Evolutionary conservation across 1,284 basidiomycete species (phyloP).

Genomic region (Ceratobasidium sp.): DNA sequence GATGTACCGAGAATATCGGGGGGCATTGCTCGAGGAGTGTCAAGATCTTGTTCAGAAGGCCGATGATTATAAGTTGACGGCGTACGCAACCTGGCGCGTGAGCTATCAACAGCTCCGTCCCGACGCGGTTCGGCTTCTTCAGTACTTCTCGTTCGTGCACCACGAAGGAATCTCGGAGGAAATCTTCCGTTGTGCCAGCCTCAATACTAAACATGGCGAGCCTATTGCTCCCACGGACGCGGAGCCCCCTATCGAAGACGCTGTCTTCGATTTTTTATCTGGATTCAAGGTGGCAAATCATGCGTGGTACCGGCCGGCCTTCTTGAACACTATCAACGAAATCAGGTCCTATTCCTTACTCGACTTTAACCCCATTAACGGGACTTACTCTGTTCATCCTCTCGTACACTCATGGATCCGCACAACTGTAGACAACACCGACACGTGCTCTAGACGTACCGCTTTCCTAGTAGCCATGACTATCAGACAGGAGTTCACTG

Average conservation of each 20-base stretch:
- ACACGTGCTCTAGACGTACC: neutral
- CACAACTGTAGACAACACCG: neutral
- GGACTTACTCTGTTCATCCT: conserved; percentile 8
- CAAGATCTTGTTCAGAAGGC: neutral
- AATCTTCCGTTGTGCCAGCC: conserved; percentile 16
- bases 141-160: conserved; percentile 19
- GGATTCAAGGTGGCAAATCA: neutral
- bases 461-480: conserved; percentile 2
- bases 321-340: conserved; percentile 29
- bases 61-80: conserved; percentile 23
- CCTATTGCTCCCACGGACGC: neutral
- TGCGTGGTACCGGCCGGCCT: neutral
- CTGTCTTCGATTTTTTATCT: neutral
- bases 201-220: neutral
- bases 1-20: conserved; percentile 9
- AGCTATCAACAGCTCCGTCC: conserved; percentile 2
- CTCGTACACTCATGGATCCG: conserved; percentile 40
- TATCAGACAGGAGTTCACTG: neutral
- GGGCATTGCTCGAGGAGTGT: conserved; percentile 13
- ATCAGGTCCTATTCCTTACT: conserved; percentile 28
- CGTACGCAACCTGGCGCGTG: conserved; percentile 31
- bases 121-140: conserved; percentile 2
- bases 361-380: conserved; percentile 15
- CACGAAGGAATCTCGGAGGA: conserved; percentile 23
- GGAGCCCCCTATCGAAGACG: neutral